Base-by-base conservation (phyloP, 768 basidiomycete species). In the Chiua virens region DNA sequence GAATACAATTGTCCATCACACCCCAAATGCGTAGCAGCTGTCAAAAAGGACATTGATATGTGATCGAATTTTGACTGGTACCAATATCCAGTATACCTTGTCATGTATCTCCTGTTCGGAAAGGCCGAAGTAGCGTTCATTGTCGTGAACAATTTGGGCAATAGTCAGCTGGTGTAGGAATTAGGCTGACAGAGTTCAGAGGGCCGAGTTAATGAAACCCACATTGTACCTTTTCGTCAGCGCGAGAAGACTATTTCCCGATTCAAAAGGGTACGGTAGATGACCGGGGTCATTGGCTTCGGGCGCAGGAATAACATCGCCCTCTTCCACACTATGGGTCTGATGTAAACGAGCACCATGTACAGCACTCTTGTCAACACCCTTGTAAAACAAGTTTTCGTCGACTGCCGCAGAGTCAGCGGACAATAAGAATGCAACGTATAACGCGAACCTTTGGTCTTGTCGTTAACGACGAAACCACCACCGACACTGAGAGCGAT, bases 341-440 rank as follows among this genome's bases (percentile, higher is more conserved):
- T 89, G 87, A 59, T 89, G 82, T 39, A 91, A 73, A 34, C 95
- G 80, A 30, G 92, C 86, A 15, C 82, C 83, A 52, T 92, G 89
- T 5, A 94, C 93, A 10, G 73, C 75, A 47, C 76, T 74, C 70
- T 95, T 93, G 69, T 94, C 83, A 23, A 95, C 89, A 17, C 89
- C 85, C 69, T 92, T 92, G 77, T 97, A 98, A 67, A 91, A 98
- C 54, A 97, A 65, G 64, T 98, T 98, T 72, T 98, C 95, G 59
- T 92, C 92, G 48, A 86, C 91, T 89, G 49, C 2, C 36, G 44
- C 4, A 49, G 42, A 11, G 34, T 65, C 5, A 42, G 49, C 13
- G 13, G 32, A 15, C 15, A 45, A 45, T 50, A 13, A 35, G 10
- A 21, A 39, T 37, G 22, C 25, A 5, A n/a, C 7, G 41, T 35